Conservation (phyloP, 106 monocot species). For the Phalaenopsis equestris region DNA sequence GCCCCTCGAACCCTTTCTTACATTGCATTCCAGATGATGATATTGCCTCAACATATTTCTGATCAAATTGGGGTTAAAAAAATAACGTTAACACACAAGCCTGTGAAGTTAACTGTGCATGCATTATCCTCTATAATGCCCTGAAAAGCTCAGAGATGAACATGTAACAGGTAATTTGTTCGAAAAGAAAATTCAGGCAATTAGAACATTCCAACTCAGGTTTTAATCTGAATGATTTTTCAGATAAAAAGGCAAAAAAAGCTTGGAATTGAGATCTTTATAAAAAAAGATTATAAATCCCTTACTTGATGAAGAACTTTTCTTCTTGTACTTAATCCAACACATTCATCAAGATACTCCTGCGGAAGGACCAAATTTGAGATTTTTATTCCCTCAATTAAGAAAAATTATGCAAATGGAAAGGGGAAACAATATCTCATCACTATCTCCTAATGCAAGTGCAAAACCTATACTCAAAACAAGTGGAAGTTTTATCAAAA, state of each 20-base stretch:
- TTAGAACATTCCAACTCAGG: neutral
- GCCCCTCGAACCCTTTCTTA: constrained; percentile 82
- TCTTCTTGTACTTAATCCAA: constrained; percentile 70
- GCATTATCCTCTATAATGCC: neutral
- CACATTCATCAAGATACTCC: constrained; percentile 89
- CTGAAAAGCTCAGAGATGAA: neutral
- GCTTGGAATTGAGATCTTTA: neutral
- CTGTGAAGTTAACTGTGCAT: neutral
- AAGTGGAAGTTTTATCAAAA: neutral
- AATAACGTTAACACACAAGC: neutral
- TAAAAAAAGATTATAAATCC: constrained; percentile 1
- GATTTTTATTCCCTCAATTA: neutral
- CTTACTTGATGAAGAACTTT: constrained; percentile 76
- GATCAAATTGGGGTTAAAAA: constrained; percentile 2
- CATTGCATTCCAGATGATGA: constrained; percentile 92
- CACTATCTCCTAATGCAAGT: neutral
- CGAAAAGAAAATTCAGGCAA: neutral
- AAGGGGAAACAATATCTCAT: too few relatives aligned
- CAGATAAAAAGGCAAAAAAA: too few relatives aligned
- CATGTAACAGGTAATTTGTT: neutral
- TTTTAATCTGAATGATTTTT: neutral
- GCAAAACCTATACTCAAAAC: neutral
- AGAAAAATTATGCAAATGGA: neutral
- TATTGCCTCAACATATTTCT: constrained; percentile 94
- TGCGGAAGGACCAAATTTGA: constrained; percentile 21